These are phyloP conservation scores for Lachancea meyersii DNA, from an alignment of 805 yeast species.

Conservation along the genomic window DNA sequence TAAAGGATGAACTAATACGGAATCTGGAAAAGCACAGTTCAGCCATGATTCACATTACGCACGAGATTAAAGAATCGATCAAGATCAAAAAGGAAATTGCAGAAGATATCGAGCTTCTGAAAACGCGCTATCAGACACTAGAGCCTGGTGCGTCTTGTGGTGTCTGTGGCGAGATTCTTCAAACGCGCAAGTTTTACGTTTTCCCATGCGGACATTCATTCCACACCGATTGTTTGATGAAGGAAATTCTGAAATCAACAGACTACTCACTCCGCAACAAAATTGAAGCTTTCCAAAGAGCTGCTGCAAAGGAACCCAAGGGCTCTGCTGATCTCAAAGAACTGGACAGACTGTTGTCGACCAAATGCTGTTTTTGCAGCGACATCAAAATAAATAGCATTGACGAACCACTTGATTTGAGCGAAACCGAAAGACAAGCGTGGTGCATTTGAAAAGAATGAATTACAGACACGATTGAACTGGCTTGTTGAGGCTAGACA, in stretches of 20 bases:
- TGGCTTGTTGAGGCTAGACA: too few relatives aligned
- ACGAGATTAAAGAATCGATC: slow-evolving; percentile 72
- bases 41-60: slow-evolving; percentile 56
- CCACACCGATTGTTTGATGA: slow-evolving; percentile 82
- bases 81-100: slow-evolving; percentile 54
- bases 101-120: slow-evolving; percentile 47
- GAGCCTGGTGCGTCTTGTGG: slow-evolving; percentile 83
- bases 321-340: slow-evolving; percentile 35
- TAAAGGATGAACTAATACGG: slow-evolving; percentile 75
- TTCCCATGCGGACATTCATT: slow-evolving; percentile 90
- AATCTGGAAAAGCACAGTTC: slow-evolving; percentile 71
- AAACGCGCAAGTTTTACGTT: slow-evolving; percentile 65
- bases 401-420: slow-evolving; percentile 54
- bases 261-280: slow-evolving; percentile 62
- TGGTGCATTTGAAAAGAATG: slow-evolving; percentile 42
- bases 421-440: slow-evolving; percentile 36
- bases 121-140: slow-evolving; percentile 54
- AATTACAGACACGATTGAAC: not conserved
- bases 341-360: slow-evolving; percentile 53
- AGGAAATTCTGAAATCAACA: slow-evolving; percentile 50
- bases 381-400: slow-evolving; percentile 63
- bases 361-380: slow-evolving; percentile 71
- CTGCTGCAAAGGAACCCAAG: slow-evolving; percentile 20
- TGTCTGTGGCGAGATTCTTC: slow-evolving; percentile 60
- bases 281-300: slow-evolving; percentile 40